Evolutionary conservation across 306 rosid genomes (phyloP).

Genomic region (Acacia confusa): DNA sequence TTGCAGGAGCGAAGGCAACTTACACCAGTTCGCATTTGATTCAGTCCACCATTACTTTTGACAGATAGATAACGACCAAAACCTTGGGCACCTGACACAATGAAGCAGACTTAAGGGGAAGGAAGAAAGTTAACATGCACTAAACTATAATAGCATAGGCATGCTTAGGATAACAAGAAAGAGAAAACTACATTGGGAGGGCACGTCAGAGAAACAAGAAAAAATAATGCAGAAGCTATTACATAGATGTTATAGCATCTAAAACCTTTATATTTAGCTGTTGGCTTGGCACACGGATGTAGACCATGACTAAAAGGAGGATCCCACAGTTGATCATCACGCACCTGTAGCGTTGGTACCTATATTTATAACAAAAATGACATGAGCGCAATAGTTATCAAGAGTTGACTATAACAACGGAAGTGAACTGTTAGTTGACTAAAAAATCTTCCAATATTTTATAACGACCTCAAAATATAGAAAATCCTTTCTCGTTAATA

Average conservation of each 20-base stretch:
- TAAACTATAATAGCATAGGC: constrained; percentile 2
- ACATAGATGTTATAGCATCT: constrained; percentile 10
- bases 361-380: constrained; percentile 14
- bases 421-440: constrained; percentile 5
- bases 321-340: constrained; percentile 59
- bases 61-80: constrained; percentile 74
- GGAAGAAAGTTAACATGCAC: background rate
- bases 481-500: background rate
- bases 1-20: constrained; percentile 38
- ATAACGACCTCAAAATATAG: background rate
- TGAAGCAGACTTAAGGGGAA: constrained; percentile 25
- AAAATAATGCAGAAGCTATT: constrained; percentile 8
- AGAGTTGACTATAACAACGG: background rate
- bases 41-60: constrained; percentile 87
- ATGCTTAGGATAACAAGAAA: constrained; percentile 16
- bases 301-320: constrained; percentile 61
- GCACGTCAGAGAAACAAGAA: constrained; percentile 6
- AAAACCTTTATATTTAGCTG: constrained; percentile 71
- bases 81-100: constrained; percentile 55
- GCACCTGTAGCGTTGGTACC: constrained; percentile 32
- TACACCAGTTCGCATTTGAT: constrained; percentile 99
- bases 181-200: background rate
- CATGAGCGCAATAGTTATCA: constrained; percentile 1
- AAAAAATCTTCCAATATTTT: background rate
- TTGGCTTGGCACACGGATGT: constrained; percentile 68